Evolutionary conservation across 129 eudicot genomes (phyloP), one percentile per base, ranked within the genome.

Genomic region (Calendula officinalis): DNA sequence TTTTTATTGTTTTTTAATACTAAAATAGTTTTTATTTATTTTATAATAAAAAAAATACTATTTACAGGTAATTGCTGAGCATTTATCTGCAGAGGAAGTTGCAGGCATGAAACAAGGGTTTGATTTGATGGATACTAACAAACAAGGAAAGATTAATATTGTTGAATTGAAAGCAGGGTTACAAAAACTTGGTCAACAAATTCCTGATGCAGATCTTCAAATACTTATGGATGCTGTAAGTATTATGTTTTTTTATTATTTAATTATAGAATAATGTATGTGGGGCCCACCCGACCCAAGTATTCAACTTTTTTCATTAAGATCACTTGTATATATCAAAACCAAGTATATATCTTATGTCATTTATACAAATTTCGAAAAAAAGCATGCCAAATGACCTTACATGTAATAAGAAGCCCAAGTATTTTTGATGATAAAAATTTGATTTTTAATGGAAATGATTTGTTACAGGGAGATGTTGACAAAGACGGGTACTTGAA

Each of bases 181-280:
- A 68, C 80, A 74, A 46, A 86, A 82, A 76, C 88, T 83, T 47
- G 96, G 94, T 7, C 96, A 89, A 60, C 90, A 85, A 37, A 80
- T 89, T 43, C 32, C 90, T 37, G 96, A 89, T 54, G 74, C 85
- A 2, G 96, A 89, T 78, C 76, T 85, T 47, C 94, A 80, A 78
- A 86, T 75, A 68, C 89, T 89, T 45, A 85, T 89, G 94, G 96
- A 89, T 36, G 94, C 90, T 13, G 96, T 89, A 71, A 80, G 83
- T 81, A 22, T 22, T 22, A 22, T 22, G n/a, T 22, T 1, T 22
- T 22, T 22, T 22, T 22, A 22, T 22, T 22, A 22, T 22, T 2
- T 22, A 22, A 22, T 22, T 22, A 22, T 22, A 22, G 30, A 22
- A 22, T 22, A 22, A 22, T 22, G 2, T 22, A 22, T 22, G 30